Percentiles rank a stretch among this genome's conserved stretches.
Evolutionary conservation across 495 filamentous ascomycete genomes (phyloP).

Genomic region (Penicillium bovifimosum): DNA sequence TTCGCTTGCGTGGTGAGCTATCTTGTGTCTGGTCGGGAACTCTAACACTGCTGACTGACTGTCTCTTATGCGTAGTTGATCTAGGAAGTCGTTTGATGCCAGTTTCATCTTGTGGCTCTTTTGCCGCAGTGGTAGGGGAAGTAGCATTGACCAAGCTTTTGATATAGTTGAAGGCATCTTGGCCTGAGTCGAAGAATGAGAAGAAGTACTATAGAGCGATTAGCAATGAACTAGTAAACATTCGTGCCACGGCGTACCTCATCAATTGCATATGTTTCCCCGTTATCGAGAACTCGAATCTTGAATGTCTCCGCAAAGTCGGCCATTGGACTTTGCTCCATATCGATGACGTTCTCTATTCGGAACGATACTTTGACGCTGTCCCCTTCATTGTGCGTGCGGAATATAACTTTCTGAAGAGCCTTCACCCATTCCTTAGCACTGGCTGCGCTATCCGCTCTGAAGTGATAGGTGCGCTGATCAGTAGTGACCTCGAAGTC

Average conservation of each 20-base stretch:
- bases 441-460: conserved; percentile 79
- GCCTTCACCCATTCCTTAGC: conserved; percentile 98
- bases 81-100: conserved; percentile 3
- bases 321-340: conserved; percentile 87
- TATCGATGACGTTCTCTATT: conserved; percentile 80
- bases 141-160: conserved; percentile 65
- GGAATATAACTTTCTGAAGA: conserved; percentile 90
- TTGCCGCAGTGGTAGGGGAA: conserved; percentile 37
- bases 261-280: conserved; percentile 90
- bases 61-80: conserved; percentile 23
- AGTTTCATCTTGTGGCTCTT: conserved; percentile 3
- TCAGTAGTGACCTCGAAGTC: conserved; percentile 79
- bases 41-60: conserved; percentile 26
- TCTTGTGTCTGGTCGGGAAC: conserved; percentile 18
- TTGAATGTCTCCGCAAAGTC: conserved; percentile 94
- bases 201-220: conserved; percentile 76
- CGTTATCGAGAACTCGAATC: conserved; percentile 83
- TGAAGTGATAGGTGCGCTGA: conserved; percentile 79
- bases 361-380: conserved; percentile 95
- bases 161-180: conserved; percentile 77
- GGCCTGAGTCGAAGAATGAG: conserved; percentile 83
- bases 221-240: not conserved
- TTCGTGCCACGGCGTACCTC: conserved; percentile 54
- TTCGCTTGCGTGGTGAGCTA: conserved; percentile 37
- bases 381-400: conserved; percentile 93